Evolutionary conservation across 108 stramenopile genomes (phyloP), one percentile per base, ranked within the genome.

Genomic region (Bacterosira constricta): DNA sequence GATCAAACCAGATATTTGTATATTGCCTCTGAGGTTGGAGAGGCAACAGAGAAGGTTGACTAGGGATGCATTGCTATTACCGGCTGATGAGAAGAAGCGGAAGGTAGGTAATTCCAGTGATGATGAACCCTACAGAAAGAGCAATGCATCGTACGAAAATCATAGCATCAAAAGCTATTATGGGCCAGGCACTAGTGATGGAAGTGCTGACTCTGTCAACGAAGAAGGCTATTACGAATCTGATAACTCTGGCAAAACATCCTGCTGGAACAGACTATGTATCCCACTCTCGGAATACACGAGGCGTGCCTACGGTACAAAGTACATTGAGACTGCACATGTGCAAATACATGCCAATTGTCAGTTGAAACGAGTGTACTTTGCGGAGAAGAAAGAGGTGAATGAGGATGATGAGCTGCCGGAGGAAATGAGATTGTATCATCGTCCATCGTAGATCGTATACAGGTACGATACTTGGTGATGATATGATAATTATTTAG

Each of bases 231-330:
- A 69, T 44, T n/a, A 8, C 20, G 17, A 39, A 20, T n/a, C 39
- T 59, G 34, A 8, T 63, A 63, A 29, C 7, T 15, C 41, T 13
- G 61, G 39, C 21, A 39, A 39, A 26, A 7, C 29, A 17, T 27
- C 69, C 6, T 71, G 70, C 70, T 71, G 70, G 70, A 71, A 71
- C 27, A 42, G 70, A 25, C 17, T 60, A 25, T 60, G 18, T 39
- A n/a, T 71, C 12, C 70, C 46, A 13, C 49, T 61, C 1, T 20
- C 47, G 21, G 47, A 60, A 30, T 61, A 61, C 36, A 71, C 47
- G 11, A 6, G 44, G 15, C 50, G 61, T 13, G 52, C 62, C 20
- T 54, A 63, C 42, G 71, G 62, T 13, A 73, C 61, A 1, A 44
- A 62, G 11, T 30, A 63, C 29, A n/a, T 53, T 4, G 61, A 73